Percentiles rank a stretch among this genome's conserved stretches.
Evolutionary conservation across 768 basidiomycete genomes (phyloP).

Genomic region (Pisolithus marmoratus): DNA sequence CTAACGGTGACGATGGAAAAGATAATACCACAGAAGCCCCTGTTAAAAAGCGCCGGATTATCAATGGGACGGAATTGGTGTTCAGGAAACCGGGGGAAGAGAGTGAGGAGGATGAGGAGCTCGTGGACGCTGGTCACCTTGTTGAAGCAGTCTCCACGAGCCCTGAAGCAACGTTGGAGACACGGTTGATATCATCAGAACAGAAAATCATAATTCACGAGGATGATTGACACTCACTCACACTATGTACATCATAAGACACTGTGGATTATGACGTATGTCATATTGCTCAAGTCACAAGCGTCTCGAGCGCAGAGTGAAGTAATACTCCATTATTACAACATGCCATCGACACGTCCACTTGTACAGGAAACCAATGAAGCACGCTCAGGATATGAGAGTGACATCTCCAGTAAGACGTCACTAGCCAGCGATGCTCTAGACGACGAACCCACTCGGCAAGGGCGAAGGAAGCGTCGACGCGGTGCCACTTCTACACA

Average conservation of each 20-base stretch:
- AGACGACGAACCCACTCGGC: conserved; percentile 31
- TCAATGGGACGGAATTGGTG: conserved; percentile 68
- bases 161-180: conserved; percentile 5
- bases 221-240: conserved; percentile 33
- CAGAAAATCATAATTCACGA: conserved; percentile 45
- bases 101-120: conserved; percentile 34
- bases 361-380: not conserved
- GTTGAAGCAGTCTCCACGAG: conserved; percentile 3
- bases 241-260: too few relatives aligned
- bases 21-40: conserved; percentile 34
- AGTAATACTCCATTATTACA: not conserved
- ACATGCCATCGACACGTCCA: not conserved
- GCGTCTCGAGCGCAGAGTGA: too few relatives aligned
- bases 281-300: too few relatives aligned
- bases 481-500: conserved; percentile 22
- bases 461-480: conserved; percentile 14
- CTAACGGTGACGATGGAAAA: conserved; percentile 19
- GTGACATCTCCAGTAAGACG: conserved; percentile 2
- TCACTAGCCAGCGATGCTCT: conserved; percentile 41
- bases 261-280: not conserved
- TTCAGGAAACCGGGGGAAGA: conserved; percentile 52
- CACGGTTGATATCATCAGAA: conserved; percentile 24
- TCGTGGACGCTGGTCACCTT: not conserved
- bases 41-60: conserved; percentile 75
- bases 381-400: not conserved